Evolutionary conservation across 116 monocot species (phyloP).

Genomic region (Posidonia oceanica): DNA sequence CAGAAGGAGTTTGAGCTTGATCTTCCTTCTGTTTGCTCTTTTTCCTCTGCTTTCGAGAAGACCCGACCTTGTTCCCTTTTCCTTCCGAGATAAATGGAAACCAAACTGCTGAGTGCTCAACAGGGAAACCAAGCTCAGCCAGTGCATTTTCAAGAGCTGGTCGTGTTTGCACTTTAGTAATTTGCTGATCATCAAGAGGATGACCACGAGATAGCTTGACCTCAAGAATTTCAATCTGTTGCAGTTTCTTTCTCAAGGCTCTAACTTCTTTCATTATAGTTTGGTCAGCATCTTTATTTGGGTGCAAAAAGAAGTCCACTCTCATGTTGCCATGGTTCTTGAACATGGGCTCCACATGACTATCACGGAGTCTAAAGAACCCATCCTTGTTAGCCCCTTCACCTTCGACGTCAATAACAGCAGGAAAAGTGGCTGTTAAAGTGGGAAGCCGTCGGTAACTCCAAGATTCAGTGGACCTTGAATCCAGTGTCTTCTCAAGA

Average conservation of each 20-base stretch:
- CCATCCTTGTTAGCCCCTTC: constrained; percentile 33
- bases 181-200: constrained; percentile 87
- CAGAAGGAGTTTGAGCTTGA: constrained; percentile 16
- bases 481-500: constrained; percentile 78
- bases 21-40: constrained; percentile 48
- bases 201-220: constrained; percentile 47
- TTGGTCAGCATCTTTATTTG: constrained; percentile 14
- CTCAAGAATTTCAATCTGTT: constrained; percentile 98
- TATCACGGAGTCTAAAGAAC: constrained; percentile 24
- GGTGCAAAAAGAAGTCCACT: constrained; percentile 45
- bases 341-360: constrained; percentile 14
- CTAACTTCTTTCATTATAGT: constrained; percentile 78
- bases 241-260: constrained; percentile 82
- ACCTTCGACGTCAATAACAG: constrained; percentile 59
- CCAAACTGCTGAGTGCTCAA: constrained; percentile 25
- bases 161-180: constrained; percentile 70
- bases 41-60: constrained; percentile 49
- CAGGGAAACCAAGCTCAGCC: constrained; percentile 60
- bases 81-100: constrained; percentile 19
- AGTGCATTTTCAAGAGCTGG: constrained; percentile 45
- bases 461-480: constrained; percentile 81
- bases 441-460: constrained; percentile 81
- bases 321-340: constrained; percentile 19
- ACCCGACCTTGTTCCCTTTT: constrained; percentile 41
- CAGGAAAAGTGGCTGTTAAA: constrained; percentile 78